Base-by-base conservation (phyloP, 2,329 filamentous ascomycete genomes). In the Elsinoe ampelina region DNA sequence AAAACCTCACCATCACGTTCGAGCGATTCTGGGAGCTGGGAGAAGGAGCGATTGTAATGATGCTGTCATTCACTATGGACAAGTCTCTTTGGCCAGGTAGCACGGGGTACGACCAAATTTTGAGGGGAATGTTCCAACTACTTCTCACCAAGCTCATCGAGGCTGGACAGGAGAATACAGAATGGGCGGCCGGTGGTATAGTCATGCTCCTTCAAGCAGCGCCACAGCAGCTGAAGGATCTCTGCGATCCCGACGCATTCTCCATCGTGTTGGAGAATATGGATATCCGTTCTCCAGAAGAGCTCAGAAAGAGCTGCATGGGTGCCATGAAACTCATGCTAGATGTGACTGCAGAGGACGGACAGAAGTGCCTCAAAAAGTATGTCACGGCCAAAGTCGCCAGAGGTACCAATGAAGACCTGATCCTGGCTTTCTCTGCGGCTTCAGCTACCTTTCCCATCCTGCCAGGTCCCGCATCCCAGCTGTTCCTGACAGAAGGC, bases 371-470 rank as follows among this genome's bases (percentile, higher is more conserved):
- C n/a, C 81, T 96, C 51, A 80, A 81, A 4, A 79, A 80, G 4
- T 92, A 93, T 68, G 87, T 96, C 68, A 84, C 84, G 55, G 76
- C 80, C 13, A 83, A 85, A 55, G 77, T 95, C 13, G 74, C 80
- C 62, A 83, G 85, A 61, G 84, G 84, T 54, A 92, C 86, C 20
- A 88, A 90, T 61, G 91, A 96, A 65, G 89, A 95, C 70, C 82
- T 95, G 62, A 89, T 95, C 56, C 78, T 93, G 51, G 91, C 91
- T 5, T 97, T 96, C 69, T 97, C 91, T 55, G 90, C 91, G n/a
- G 89, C 90, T 5, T 83, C 90, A 1, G 83, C 85, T 19, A 82
- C 95, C 7, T 98, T 98, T 68, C 91, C 93, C 1, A 80, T 98
- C 54, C 83, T 88, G 2, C 86, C 89, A 2, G 80, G 85, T 57